A percentile compares a stretch with the other conserved stretches of the same genome.
Evolutionary conservation across 2,329 filamentous ascomycete genomes (phyloP).

Genomic region (Ilyonectria destructans): DNA sequence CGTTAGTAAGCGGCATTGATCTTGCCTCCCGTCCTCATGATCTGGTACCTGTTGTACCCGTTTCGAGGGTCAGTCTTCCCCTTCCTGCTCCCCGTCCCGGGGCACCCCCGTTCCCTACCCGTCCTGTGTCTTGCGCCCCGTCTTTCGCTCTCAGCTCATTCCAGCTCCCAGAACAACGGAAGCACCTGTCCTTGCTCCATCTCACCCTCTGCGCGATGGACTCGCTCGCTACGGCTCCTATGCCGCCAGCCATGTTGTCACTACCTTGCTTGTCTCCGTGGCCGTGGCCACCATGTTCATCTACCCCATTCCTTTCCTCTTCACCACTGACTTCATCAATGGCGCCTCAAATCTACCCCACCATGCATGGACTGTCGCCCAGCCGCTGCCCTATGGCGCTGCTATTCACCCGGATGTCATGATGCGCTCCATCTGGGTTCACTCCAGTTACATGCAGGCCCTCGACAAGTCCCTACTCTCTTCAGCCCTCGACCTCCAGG

Average conservation of each 20-base stretch:
- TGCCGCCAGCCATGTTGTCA: conserved; percentile 81
- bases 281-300: conserved; percentile 79
- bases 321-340: conserved; percentile 80
- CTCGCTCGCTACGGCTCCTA: conserved; percentile 81
- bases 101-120: conserved; percentile 34
- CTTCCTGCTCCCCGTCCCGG: conserved; percentile 28
- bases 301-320: conserved; percentile 84
- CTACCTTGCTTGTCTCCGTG: conserved; percentile 82
- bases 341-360: conserved; percentile 81
- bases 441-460: conserved; percentile 86
- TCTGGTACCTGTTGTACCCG: conserved; percentile 85
- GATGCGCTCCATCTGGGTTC: conserved; percentile 87
- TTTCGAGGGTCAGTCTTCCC: conserved; percentile 77
- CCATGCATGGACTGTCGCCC: conserved; percentile 86
- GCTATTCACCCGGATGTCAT: conserved; percentile 77
- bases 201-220: conserved; percentile 76
- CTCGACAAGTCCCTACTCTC: conserved; percentile 77
- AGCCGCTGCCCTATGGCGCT: conserved; percentile 70
- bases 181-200: conserved; percentile 76
- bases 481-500: conserved; percentile 79
- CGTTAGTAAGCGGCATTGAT: conserved; percentile 38
- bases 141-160: conserved; percentile 40
- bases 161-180: conserved; percentile 76
- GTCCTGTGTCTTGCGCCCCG: conserved; percentile 24
- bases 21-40: conserved; percentile 65